Evolutionary conservation across 2,329 filamentous ascomycete species (phyloP), one percentile per base, ranked within the genome.

Genomic region (Fusarium temperatum): DNA sequence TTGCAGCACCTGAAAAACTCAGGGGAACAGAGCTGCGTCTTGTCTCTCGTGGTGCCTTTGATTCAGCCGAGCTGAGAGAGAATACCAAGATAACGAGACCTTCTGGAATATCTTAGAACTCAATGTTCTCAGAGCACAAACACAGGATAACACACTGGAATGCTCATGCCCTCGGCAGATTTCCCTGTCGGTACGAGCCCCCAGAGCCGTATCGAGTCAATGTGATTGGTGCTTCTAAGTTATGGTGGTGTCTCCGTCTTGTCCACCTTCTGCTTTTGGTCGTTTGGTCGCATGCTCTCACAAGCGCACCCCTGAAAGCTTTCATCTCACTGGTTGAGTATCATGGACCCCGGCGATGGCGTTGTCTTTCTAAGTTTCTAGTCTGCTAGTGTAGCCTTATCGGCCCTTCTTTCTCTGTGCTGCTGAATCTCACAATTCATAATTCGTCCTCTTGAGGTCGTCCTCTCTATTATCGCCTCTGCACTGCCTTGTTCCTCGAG

Each of bases 241-340:
- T 74, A 73, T 72, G 74, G 73, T 77, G 78, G 80, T 80, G 80
- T 76, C 77, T 78, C 75, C 73, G 70, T 66, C 66, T 72, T 78
- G 77, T 79, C 74, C 78, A 82, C 81, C 81, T 82, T 82, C 81
- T 82, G 64, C 72, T 82, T 81, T 74, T 75, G 81, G 80, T 70
- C 71, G 69, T 64, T 77, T 72, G 77, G 80, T 82, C 77, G 80
- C 78, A 81, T 81, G 77, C 76, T 77, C 78, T 73, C 76, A 74
- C 75, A 78, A 75, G 73, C 75, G 77, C 68, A 72, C 75, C 75
- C 72, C 74, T 76, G 78, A 58, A 71, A 42, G 20, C 72, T 70
- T 62, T 60, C 58, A 73, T 58, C 74, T 80, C 73, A 79, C 71
- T 81, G 78, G 78, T 70, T 72, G 61, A 73, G 38, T 67, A 51